phyloP scores from a whole-genome alignment of 176 grass and related monocot genomes.

The Bromus sterilis region DNA sequence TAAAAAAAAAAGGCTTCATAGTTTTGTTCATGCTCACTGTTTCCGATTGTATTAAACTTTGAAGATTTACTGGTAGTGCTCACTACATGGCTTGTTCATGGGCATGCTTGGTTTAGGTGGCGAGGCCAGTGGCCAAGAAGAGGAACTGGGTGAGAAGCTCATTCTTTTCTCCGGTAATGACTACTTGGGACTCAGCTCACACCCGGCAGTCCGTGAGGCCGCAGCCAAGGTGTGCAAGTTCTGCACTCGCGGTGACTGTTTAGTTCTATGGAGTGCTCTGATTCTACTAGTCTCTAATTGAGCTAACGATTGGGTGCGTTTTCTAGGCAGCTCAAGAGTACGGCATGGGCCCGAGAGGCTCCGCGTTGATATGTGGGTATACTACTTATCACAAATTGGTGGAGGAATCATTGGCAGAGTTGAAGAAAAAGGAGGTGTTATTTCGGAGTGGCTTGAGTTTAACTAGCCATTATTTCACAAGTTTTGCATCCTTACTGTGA shows the following conservation, averaged over 20 bases:
- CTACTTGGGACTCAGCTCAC: constrained; percentile 75
- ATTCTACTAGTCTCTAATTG: not conserved
- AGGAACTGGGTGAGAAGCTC: constrained; percentile 33
- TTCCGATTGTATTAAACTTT: not conserved
- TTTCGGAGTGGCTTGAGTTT: not conserved
- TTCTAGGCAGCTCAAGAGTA: constrained; percentile 64
- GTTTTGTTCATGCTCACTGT: not conserved
- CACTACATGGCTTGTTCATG: constrained; percentile 3
- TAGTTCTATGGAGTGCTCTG: not conserved
- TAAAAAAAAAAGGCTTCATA: not conserved
- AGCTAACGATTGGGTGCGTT: not conserved
- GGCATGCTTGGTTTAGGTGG: constrained; percentile 37
- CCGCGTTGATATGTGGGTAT: constrained; percentile 68
- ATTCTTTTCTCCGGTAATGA: constrained; percentile 89
- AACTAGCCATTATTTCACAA: not conserved
- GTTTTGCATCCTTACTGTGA: not conserved
- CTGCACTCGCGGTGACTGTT: not conserved
- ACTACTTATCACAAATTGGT: constrained; percentile 73
- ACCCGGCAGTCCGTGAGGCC: constrained; percentile 57
- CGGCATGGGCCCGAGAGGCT: constrained; percentile 91
- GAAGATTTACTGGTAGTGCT: not conserved
- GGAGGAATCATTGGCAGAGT: constrained; percentile 52
- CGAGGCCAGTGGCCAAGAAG: constrained; percentile 21
- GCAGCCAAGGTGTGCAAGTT: constrained; percentile 42
- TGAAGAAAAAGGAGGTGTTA: constrained; percentile 70